Base-by-base conservation (phyloP, 2,329 filamentous ascomycete species). In the Apiospora marii region DNA sequence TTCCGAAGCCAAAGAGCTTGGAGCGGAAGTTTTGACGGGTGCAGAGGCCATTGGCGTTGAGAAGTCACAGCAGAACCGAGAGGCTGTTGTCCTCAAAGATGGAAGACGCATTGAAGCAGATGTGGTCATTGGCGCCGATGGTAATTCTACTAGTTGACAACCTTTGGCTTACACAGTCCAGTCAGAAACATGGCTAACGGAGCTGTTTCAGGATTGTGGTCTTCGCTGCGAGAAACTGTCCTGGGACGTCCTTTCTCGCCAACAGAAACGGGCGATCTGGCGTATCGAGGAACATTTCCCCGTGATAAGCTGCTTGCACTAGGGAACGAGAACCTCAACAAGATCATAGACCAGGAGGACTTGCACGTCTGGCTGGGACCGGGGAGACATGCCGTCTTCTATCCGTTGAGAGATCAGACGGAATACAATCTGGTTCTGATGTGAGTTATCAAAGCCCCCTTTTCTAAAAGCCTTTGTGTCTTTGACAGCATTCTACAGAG, bases 331-430 rank as follows among this genome's bases (percentile, higher is more conserved):
- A 27, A 37, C 0, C 8, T 68, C 24, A 27, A 67, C 12, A 22
- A 24, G 34, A 67, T 68, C 3, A 12, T 46, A 34, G 10, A 30
- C 19, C 41, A 24, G n/a, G 19, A 27, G 16, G n/a, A 34, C 16
- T 12, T 68, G 5, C n/a, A 37, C n/a, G 68, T 69, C 22, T 71
- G 70, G 70, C 14, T 71, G 14, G 70, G 70, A 3, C 70, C 70
- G 43, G 64, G 68, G 4, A 68, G 43, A 19, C 70, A 71, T 48
- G 53, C 58, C 12, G 70, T 71, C 5, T 68, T 71, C 61, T 71
- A 71, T 27, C 70, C 70, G 16, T 14, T 71, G n/a, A 41, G 70
- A 13, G 27, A 48, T 19, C n/a, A 30, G 30, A 41, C 44, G 3
- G 70, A 68, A 24, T 71, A 46, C 34, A 71, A 71, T 22, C 43